Evolutionary conservation across 129 eudicot species (phyloP).

Genomic region (Arctium minus): DNA sequence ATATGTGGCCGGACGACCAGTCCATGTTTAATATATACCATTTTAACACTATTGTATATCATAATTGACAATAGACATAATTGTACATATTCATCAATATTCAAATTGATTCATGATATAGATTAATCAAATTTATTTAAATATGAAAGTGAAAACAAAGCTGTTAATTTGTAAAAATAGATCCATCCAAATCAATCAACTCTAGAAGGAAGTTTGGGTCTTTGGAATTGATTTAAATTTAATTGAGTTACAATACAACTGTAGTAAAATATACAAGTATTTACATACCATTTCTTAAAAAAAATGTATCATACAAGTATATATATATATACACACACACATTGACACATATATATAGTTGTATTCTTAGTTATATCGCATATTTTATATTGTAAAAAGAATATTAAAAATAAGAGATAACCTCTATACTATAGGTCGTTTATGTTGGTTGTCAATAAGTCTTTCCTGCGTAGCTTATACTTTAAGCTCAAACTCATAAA

Average conservation of each 20-base stretch:
- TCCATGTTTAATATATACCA: not conserved
- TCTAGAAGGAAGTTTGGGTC: not conserved
- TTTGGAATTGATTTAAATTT: too few species aligned
- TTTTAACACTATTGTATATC: too few species aligned
- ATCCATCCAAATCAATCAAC: not conserved
- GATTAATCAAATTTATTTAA: not conserved
- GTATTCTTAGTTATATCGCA: not conserved
- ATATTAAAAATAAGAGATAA: not conserved
- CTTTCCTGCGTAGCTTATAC: not conserved
- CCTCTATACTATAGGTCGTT: not conserved
- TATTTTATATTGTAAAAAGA: not conserved
- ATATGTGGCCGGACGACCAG: not conserved
- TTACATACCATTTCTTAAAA: too few species aligned
- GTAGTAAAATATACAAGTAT: not conserved
- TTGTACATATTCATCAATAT: too few species aligned
- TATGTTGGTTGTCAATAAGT: not conserved
- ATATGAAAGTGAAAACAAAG: not conserved
- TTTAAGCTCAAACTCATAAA: not conserved
- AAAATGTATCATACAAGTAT: not conserved
- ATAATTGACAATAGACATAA: not conserved
- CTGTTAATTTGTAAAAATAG: not conserved
- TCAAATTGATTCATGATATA: not conserved
- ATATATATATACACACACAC: too few species aligned
- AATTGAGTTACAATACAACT: not conserved
- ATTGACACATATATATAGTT: too few species aligned